Conservation (phyloP, 306 rosid genomes). For the Cicer yamashitae region DNA sequence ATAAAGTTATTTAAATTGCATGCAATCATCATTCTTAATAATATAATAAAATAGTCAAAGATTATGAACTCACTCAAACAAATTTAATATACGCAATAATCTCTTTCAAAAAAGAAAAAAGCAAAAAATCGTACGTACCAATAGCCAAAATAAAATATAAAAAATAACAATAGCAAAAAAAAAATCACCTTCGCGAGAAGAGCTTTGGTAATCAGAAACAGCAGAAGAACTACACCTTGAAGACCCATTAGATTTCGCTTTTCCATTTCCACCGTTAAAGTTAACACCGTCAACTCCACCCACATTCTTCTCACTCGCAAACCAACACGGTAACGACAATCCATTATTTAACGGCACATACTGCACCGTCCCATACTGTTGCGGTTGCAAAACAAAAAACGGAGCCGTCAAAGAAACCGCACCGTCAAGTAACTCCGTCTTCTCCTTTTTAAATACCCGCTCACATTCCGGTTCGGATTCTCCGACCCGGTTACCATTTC, state of each 20-base stretch:
- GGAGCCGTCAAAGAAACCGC: slow-evolving; percentile 1
- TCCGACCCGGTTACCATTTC: neutral
- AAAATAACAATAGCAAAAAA: neutral
- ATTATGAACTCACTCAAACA: no score
- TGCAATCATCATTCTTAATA: no score
- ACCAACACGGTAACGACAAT: slow-evolving; percentile 50
- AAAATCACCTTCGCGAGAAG: slow-evolving; percentile 65
- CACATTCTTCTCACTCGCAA: slow-evolving; percentile 42
- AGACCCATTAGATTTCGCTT: slow-evolving; percentile 52
- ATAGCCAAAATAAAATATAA: neutral
- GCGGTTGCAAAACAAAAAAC: slow-evolving; percentile 1
- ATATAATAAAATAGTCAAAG: no score
- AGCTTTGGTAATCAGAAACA: slow-evolving; percentile 54
- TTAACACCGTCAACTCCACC: slow-evolving; percentile 27
- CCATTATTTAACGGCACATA: slow-evolving; percentile 30
- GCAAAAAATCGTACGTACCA: no score
- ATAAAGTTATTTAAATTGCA: no score
- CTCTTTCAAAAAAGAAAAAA: neutral
- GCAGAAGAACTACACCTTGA: slow-evolving; percentile 62
- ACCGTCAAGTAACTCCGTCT: neutral
- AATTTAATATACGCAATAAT: no score
- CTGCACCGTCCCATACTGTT: slow-evolving; percentile 1
- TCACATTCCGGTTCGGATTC: slow-evolving; percentile 30
- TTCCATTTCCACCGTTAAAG: slow-evolving; percentile 35
- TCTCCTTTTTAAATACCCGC: slow-evolving; percentile 13